Base-by-base conservation (phyloP, 176 grass and related monocot species). In the Rhynchospora tenuis region DNA sequence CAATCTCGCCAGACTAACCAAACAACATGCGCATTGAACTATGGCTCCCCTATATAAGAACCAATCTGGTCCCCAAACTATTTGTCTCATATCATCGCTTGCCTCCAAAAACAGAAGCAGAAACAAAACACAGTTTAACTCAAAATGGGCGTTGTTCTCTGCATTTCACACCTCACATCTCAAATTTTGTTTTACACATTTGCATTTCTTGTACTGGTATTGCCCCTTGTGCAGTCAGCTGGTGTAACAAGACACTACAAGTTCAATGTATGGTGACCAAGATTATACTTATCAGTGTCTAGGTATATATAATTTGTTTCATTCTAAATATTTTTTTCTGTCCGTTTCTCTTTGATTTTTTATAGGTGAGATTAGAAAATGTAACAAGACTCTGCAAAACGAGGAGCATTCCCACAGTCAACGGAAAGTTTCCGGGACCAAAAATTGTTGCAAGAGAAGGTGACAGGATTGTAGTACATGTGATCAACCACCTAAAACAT, bases 331-430 rank as follows among this genome's bases (percentile, higher is more conserved):
- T 17, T 52, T 64, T 27, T 10, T 57, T 54, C 68, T 9, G 3
- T 4, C 33, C 5, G 33, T 38, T 23, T 22, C 33, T 56, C 6
- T 80, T 20, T 66, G 0, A 50, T 63, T 22, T 85, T 17, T 26
- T 64, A 63, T 72, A 95, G 93, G 89, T 92, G n/a, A 70, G 58
- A 22, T 86, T 96, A 86, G 44, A 64, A 72, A 93, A 86, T 24
- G 83, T 92, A 52, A 94, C 89, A 24, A 88, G 90, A 38, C 84
- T 98, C 58, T 95, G 95, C 91, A 81, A 59, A 48, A 98, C 82
- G 0, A 95, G 87, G 85, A 93, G 86, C 90, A 87, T 93, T 59
- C 87, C 93, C 44, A 98, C 95, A 50, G 92, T 98, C 57, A 98
- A 98, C 57, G 89, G 91, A 24, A 52, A 86, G 81, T 98, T 90